These are phyloP conservation scores for Saussurea involucrata DNA, from an alignment of 129 eudicot genomes.

Conservation along the genomic window DNA sequence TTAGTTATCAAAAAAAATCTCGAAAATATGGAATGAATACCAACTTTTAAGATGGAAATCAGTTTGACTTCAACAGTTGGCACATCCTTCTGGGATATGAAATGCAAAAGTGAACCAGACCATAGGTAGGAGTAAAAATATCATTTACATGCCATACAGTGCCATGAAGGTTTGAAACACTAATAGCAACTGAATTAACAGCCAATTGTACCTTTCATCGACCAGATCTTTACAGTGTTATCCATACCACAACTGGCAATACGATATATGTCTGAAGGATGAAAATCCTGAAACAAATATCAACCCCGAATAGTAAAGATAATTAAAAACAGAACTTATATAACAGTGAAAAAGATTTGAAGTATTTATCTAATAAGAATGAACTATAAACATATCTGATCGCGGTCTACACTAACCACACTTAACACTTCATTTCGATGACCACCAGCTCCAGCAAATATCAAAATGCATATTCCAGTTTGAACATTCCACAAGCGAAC, in stretches of 20 bases:
- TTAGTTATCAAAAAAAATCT: background rate
- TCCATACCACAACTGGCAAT: slow-evolving; percentile 99
- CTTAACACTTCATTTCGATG: slow-evolving; percentile 99
- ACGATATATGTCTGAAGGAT: slow-evolving; percentile 94
- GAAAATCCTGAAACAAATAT: slow-evolving; percentile 68
- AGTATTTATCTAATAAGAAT: background rate
- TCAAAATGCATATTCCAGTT: slow-evolving; percentile 89
- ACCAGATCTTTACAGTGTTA: slow-evolving; percentile 94
- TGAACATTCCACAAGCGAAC: slow-evolving; percentile 98
- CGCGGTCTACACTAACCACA: slow-evolving; percentile 58
- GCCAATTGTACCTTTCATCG: slow-evolving; percentile 76
- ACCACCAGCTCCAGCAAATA: slow-evolving; percentile 99
- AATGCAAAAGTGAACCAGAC: slow-evolving; percentile 2
- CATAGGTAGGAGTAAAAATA: background rate
- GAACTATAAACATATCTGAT: background rate
- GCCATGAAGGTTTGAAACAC: slow-evolving; percentile 6
- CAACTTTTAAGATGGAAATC: background rate
- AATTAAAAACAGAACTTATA: background rate
- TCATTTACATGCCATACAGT: background rate
- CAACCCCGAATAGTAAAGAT: slow-evolving; percentile 1
- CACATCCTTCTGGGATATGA: background rate
- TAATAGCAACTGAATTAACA: background rate
- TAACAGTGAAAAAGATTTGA: background rate
- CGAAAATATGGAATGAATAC: background rate
- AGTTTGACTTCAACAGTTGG: background rate